Percentiles rank a stretch among this genome's conserved stretches.
Evolutionary conservation across 208 protist genomes (phyloP).

Genomic region (Crithidia expoeki): DNA sequence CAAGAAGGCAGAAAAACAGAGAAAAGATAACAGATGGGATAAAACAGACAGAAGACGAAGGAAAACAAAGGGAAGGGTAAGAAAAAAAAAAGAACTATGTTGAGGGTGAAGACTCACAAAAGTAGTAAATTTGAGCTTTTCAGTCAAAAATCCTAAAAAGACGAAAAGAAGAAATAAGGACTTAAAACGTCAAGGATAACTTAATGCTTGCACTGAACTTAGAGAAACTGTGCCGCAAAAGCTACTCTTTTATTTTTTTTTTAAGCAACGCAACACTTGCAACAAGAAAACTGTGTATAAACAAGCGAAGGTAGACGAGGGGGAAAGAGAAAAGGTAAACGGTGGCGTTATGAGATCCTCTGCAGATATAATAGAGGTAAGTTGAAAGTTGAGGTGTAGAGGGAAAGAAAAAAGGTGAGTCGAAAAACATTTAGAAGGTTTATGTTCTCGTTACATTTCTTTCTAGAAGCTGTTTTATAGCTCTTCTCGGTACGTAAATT

Average conservation of each 20-base stretch:
- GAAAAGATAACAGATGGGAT: background rate
- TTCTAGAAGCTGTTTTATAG: too few relatives aligned
- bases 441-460: too few relatives aligned
- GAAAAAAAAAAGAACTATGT: slow-evolving; percentile 15
- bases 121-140: background rate
- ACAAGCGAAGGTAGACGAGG: background rate
- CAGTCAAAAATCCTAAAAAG: background rate
- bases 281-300: background rate
- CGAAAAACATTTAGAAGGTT: too few relatives aligned
- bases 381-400: too few relatives aligned
- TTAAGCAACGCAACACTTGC: too few relatives aligned
- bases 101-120: background rate
- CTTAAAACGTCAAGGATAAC: background rate
- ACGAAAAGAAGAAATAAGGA: slow-evolving; percentile 3
- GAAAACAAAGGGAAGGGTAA: slow-evolving; percentile 5
- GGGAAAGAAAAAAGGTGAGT: background rate
- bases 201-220: background rate
- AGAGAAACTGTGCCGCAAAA: too few relatives aligned
- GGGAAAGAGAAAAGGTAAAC: background rate
- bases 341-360: background rate
- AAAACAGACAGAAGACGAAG: background rate
- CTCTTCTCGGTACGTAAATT: too few relatives aligned
- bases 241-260: too few relatives aligned
- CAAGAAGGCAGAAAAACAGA: background rate
- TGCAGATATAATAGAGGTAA: too few relatives aligned